Evolutionary conservation across 2,329 filamentous ascomycete species (phyloP), one percentile per base, ranked within the genome.

Genomic region (Penicillium sp.): DNA sequence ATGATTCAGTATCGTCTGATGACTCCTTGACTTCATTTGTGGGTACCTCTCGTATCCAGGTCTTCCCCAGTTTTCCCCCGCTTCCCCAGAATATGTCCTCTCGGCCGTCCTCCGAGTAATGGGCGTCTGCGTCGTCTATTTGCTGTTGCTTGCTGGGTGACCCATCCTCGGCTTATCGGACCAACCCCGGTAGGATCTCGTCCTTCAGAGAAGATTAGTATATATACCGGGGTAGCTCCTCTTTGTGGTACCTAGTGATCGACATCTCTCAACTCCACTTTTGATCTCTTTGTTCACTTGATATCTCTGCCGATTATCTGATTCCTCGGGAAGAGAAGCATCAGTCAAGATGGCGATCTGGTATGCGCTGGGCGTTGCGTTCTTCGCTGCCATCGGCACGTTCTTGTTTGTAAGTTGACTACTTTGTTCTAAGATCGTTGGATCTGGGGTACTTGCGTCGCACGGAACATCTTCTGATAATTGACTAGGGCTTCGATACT

Each of bases 311-410:
- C 13, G 14, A 5, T 35, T 3, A 8, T 41, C 27, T 27, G 31
- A 36, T 41, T 30, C 48, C 6, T 6, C 30, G 3, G 33, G 45
- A 44, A 46, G 39, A 43, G 40, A 49, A 43, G 34, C 45, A 39
- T 8, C n/a, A 22, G 50, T 18, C 57, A 67, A 54, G 13, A 74
- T 74, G 71, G 59, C 61, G 19, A 45, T 62, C 35, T 71, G 66
- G 69, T 79, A 80, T 59, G 75, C 76, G 2, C 64, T 80, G 27
- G 74, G 75, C 5, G 66, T 82, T 50, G 78, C 77, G 40, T 60
- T 80, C 31, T 82, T 81, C 62, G 79, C 79, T 31, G 78, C 78
- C 16, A 79, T 82, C 44, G 80, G 79, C 54, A 81, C 80, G 0
- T 81, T 81, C 62, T 70, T 82, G 46, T 82, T 80, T 62, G 77